Evolutionary conservation across 495 filamentous ascomycete species (phyloP).

Genomic region (Penicillium desertorum): DNA sequence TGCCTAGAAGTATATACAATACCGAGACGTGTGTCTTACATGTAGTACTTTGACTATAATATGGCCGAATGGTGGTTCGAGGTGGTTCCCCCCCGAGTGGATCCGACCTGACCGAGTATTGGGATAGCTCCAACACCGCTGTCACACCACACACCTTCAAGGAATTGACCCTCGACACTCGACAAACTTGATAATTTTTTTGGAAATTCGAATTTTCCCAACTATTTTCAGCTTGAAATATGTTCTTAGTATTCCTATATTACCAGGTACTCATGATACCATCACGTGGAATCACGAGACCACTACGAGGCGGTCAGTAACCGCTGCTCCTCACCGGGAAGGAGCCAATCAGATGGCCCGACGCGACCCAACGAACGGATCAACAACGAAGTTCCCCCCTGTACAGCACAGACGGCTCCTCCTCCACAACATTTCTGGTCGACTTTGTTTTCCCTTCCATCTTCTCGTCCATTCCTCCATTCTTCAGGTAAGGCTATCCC

Average conservation of each 20-base stretch:
- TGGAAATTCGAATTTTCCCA: not conserved
- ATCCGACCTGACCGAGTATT: constrained; percentile 12
- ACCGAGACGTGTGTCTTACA: not conserved
- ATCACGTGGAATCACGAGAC: constrained; percentile 19
- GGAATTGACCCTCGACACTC: not conserved
- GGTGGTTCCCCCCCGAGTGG: constrained; percentile 4
- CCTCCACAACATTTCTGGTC: constrained; percentile 36
- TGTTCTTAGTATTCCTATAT: not conserved
- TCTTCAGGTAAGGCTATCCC: constrained; percentile 24
- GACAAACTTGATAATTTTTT: not conserved
- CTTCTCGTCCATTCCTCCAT: constrained; percentile 31
- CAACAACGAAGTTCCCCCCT: constrained; percentile 39
- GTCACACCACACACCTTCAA: not conserved
- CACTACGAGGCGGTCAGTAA: constrained; percentile 27
- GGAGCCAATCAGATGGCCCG: constrained; percentile 35
- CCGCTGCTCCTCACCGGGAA: constrained; percentile 14
- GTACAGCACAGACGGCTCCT: constrained; percentile 34
- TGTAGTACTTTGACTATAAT: constrained; percentile 1
- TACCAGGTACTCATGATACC: not conserved
- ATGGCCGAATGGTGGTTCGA: constrained; percentile 11
- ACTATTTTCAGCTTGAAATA: not conserved
- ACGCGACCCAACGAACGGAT: constrained; percentile 47
- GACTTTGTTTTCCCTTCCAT: constrained; percentile 24
- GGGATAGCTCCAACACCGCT: constrained; percentile 3
- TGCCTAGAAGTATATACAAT: not conserved